Conservation (phyloP, 331 rosid genomes). For the Quercus tomentella region DNA sequence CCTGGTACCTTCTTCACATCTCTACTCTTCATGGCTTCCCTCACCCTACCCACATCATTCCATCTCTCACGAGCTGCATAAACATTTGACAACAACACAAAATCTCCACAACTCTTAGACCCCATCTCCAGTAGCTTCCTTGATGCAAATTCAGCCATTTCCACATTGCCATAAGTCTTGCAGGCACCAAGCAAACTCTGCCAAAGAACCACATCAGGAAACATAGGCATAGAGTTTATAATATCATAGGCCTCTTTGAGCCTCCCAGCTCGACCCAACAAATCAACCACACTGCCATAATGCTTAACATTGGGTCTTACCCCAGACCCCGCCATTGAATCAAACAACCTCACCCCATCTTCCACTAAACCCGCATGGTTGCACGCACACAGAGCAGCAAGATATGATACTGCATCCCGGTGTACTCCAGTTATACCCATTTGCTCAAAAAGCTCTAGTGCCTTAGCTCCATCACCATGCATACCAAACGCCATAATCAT, state of each 20-base stretch:
- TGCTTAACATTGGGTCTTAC: conserved; percentile 66
- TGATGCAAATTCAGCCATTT: conserved; percentile 79
- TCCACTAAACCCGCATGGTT: conserved; percentile 86
- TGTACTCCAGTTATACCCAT: conserved; percentile 38
- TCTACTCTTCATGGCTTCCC: conserved; percentile 61
- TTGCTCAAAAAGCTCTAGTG: conserved; percentile 54
- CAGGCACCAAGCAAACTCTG: conserved; percentile 88
- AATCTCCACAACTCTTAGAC: conserved; percentile 76
- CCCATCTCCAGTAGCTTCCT: conserved; percentile 80
- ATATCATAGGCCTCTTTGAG: conserved; percentile 69
- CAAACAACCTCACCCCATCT: conserved; percentile 64
- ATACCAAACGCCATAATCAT: conserved; percentile 85
- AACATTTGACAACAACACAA: conserved; percentile 76
- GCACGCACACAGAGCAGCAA: conserved; percentile 70
- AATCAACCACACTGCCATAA: conserved; percentile 77
- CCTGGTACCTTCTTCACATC: conserved; percentile 86
- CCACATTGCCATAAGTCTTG: conserved; percentile 81
- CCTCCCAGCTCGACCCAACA: conserved; percentile 84
- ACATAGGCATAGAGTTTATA: conserved; percentile 54
- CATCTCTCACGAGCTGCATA: conserved; percentile 81
- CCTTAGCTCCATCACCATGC: conserved; percentile 62
- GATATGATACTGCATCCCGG: conserved; percentile 72
- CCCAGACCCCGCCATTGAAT: conserved; percentile 44
- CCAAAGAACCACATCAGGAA: conserved; percentile 80
- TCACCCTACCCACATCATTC: conserved; percentile 80